Conservation (phyloP, 2,329 filamentous ascomycete genomes). For the Hysterium pulicare region DNA sequence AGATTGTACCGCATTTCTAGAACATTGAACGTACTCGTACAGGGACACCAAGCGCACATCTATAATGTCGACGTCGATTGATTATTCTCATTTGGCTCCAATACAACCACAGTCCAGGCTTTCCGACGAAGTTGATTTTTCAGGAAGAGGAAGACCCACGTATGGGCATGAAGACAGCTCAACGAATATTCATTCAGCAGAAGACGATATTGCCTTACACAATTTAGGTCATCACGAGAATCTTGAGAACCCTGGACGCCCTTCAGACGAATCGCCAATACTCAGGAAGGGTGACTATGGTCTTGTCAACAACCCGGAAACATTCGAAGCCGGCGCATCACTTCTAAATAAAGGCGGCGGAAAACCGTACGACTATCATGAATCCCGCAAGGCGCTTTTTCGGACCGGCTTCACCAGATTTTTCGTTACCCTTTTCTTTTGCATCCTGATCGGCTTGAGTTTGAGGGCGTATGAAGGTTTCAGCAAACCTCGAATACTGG, state of each 20-base stretch:
- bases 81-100: background rate
- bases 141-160: background rate
- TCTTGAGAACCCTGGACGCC: background rate
- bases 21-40: too few relatives aligned
- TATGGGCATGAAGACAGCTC: background rate
- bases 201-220: conserved; percentile 6
- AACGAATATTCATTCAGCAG: background rate
- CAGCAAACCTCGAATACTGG: conserved; percentile 17
- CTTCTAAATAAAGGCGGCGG: conserved; percentile 11
- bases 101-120: background rate
- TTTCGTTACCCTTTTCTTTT: conserved; percentile 27
- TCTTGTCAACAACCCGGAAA: background rate
- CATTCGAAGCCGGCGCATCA: conserved; percentile 17
- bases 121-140: background rate
- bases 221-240: conserved; percentile 3
- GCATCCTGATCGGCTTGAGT: conserved; percentile 23
- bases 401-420: conserved; percentile 24
- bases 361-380: conserved; percentile 31
- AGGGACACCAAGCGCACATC: too few relatives aligned
- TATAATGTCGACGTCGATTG: too few relatives aligned
- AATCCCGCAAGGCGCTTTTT: conserved; percentile 26
- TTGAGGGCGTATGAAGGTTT: conserved; percentile 32
- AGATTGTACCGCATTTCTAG: too few relatives aligned
- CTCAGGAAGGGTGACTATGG: conserved; percentile 7
- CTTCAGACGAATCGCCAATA: background rate